Conservation (phyloP, 768 basidiomycete species). For the Infundibulicybe gibba region DNA sequence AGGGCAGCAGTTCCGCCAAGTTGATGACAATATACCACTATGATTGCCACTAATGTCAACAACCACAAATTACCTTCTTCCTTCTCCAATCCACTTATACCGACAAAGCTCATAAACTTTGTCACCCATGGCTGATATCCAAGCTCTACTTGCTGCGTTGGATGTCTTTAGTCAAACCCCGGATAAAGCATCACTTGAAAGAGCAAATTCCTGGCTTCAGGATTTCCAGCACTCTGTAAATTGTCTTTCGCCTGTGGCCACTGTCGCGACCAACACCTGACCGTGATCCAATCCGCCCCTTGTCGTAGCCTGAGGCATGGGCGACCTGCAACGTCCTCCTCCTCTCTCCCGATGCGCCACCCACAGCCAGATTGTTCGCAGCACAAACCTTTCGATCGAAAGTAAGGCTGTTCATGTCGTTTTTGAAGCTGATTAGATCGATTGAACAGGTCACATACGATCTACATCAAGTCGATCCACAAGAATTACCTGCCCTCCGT, state of each 20-base stretch:
- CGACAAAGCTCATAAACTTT: no score
- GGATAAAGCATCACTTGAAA: slow-evolving; percentile 77
- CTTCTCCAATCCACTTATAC: slow-evolving; percentile 9
- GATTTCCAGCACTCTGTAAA: slow-evolving; percentile 99
- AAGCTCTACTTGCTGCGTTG: slow-evolving; percentile 71
- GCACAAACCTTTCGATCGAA: slow-evolving; percentile 96
- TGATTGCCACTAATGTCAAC: slow-evolving; percentile 27
- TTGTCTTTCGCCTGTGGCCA: slow-evolving; percentile 73
- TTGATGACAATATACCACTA: slow-evolving; percentile 45
- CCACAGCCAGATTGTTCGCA: slow-evolving; percentile 86
- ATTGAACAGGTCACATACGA: slow-evolving; percentile 86
- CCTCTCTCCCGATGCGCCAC: slow-evolving; percentile 71
- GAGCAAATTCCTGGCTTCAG: slow-evolving; percentile 93
- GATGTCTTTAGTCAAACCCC: slow-evolving; percentile 79
- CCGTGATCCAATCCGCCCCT: slow-evolving; percentile 51
- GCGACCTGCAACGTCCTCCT: slow-evolving; percentile 90
- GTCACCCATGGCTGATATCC: slow-evolving; percentile 58
- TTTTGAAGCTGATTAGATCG: slow-evolving; percentile 26
- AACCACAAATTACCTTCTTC: slow-evolving; percentile 26
- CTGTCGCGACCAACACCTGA: slow-evolving; percentile 58
- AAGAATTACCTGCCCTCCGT: slow-evolving; percentile 73
- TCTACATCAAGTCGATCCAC: slow-evolving; percentile 77
- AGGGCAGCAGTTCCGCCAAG: slow-evolving; percentile 22
- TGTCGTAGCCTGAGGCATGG: slow-evolving; percentile 94
- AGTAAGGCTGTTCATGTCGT: slow-evolving; percentile 41